Conservation (phyloP, 805 yeast species). For the Pichia manshurica region DNA sequence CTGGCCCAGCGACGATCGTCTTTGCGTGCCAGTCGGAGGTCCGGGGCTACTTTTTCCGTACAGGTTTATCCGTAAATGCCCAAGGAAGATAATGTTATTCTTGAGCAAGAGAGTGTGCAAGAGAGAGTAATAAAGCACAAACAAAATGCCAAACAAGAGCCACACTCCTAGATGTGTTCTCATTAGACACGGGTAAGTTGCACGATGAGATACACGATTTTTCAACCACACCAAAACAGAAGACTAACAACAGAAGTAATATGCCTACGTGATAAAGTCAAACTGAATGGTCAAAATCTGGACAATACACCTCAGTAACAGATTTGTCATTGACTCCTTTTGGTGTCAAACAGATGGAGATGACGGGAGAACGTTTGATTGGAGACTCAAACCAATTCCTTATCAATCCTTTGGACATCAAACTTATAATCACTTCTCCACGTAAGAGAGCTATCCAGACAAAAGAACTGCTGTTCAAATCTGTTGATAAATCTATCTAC, state of each 20-base stretch:
- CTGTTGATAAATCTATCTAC: slow-evolving; percentile 39
- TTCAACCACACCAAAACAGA: neutral
- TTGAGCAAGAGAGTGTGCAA: too few species aligned
- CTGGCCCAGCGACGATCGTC: too few species aligned
- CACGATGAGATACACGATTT: neutral
- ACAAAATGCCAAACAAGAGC: neutral
- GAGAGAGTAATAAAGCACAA: too few species aligned
- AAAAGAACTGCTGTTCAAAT: slow-evolving; percentile 52
- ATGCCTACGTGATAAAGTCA: slow-evolving; percentile 36
- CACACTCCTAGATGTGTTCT: slow-evolving; percentile 64
- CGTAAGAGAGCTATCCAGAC: slow-evolving; percentile 76
- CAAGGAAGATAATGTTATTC: too few species aligned
- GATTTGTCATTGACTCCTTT: slow-evolving; percentile 72
- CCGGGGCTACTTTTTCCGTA: too few species aligned
- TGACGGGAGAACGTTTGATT: slow-evolving; percentile 67
- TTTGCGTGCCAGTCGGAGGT: too few species aligned
- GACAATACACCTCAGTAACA: slow-evolving; percentile 85
- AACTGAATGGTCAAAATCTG: slow-evolving; percentile 93
- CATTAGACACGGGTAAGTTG: slow-evolving; percentile 60
- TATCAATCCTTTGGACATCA: slow-evolving; percentile 58
- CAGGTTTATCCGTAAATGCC: too few species aligned
- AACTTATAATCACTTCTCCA: slow-evolving; percentile 72
- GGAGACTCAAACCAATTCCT: slow-evolving; percentile 46
- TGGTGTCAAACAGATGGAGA: slow-evolving; percentile 71
- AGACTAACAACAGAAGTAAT: too few species aligned